These are phyloP conservation scores for Raddia distichophylla DNA, from an alignment of 176 grass and related monocot species.

Conservation along the genomic window DNA sequence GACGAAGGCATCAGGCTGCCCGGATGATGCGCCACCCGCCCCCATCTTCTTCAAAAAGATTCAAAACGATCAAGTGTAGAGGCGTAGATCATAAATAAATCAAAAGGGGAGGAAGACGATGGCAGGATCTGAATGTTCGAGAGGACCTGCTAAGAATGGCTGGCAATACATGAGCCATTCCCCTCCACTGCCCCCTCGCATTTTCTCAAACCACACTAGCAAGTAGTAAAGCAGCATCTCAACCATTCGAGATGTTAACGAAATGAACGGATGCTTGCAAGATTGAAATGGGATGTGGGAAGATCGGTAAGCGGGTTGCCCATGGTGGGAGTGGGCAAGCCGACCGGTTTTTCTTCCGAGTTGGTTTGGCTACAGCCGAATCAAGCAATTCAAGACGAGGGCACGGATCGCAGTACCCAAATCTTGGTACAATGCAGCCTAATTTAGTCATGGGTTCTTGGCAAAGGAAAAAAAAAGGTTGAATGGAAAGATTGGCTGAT, in stretches of 20 bases:
- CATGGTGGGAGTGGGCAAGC: conserved; percentile 30
- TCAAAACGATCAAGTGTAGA: background rate
- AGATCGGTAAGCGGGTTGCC: conserved; percentile 59
- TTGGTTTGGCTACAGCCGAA: conserved; percentile 57
- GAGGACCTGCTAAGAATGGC: conserved; percentile 26
- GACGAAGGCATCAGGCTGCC: conserved; percentile 21
- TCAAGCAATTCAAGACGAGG: conserved; percentile 53
- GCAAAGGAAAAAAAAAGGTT: background rate
- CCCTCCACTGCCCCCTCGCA: conserved; percentile 20
- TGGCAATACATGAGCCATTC: background rate
- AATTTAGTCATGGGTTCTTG: background rate
- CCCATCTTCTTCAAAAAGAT: conserved; percentile 1
- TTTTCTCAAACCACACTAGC: background rate
- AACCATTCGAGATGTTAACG: background rate
- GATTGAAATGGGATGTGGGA: conserved; percentile 21
- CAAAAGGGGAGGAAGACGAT: background rate
- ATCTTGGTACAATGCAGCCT: conserved; percentile 64
- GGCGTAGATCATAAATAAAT: background rate
- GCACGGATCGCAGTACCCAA: conserved; percentile 12
- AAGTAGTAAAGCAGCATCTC: background rate
- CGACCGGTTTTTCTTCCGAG: conserved; percentile 59
- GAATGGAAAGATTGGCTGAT: accelerated
- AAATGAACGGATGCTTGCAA: background rate
- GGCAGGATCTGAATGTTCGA: conserved; percentile 6
- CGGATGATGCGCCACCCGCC: conserved; percentile 33